Conservation (phyloP, 2,329 filamentous ascomycete genomes). For the Aureobasidium mangrovei region DNA sequence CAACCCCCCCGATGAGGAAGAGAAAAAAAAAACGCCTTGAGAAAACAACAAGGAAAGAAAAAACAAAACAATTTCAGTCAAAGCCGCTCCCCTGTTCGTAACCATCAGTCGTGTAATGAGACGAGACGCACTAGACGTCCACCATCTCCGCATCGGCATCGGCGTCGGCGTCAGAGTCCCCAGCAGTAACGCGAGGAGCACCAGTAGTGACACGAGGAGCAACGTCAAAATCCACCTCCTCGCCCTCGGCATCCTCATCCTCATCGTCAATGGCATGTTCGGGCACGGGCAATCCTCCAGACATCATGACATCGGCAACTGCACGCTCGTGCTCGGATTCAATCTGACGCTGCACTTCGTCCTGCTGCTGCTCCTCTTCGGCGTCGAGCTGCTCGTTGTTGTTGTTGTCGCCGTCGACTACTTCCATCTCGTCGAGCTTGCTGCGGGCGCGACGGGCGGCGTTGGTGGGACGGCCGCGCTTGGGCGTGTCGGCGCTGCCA, state of each 20-base stretch:
- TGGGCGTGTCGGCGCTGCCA: background rate
- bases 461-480: slow-evolving; percentile 12
- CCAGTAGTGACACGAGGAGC: background rate
- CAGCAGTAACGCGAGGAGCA: slow-evolving; percentile 15
- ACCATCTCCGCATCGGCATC: slow-evolving; percentile 22
- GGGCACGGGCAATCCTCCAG: background rate
- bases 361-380: background rate
- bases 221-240: slow-evolving; percentile 24
- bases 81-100: background rate
- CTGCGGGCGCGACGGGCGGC: slow-evolving; percentile 33
- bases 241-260: slow-evolving; percentile 20
- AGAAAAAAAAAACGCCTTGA: background rate
- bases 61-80: background rate
- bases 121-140: background rate
- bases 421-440: slow-evolving; percentile 33
- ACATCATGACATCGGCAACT: background rate
- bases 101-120: background rate
- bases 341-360: slow-evolving; percentile 3
- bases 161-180: slow-evolving; percentile 22
- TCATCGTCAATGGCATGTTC: slow-evolving; percentile 14
- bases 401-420: slow-evolving; percentile 22
- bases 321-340: slow-evolving; percentile 4
- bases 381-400: slow-evolving; percentile 21
- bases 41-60: slow-evolving; percentile 6
- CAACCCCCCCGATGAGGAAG: background rate